Evolutionary conservation across 129 eudicot genomes (phyloP).

Genomic region (Centaurea solstitialis): DNA sequence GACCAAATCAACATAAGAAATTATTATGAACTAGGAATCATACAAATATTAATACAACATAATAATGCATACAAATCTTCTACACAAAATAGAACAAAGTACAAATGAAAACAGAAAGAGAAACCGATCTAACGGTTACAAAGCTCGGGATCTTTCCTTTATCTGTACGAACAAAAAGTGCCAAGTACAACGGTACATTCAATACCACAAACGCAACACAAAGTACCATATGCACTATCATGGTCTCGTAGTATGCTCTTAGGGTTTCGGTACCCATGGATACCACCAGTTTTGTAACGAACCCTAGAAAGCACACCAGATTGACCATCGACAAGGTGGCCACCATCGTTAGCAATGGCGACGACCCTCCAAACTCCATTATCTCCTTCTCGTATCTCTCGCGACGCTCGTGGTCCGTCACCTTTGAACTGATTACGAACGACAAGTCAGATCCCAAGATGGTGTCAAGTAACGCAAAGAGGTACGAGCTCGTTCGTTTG

Average conservation of each 20-base stretch:
- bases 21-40: not conserved
- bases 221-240: slow-evolving; percentile 54
- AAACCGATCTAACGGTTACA: slow-evolving; percentile 41
- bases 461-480: slow-evolving; percentile 66
- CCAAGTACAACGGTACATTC: slow-evolving; percentile 62
- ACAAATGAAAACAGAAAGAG: slow-evolving; percentile 56
- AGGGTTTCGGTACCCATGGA: slow-evolving; percentile 5
- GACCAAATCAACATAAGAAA: too few species aligned
- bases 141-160: slow-evolving; percentile 62
- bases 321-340: slow-evolving; percentile 58
- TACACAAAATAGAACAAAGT: slow-evolving; percentile 39
- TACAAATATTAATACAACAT: not conserved
- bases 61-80: not conserved
- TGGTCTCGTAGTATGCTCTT: slow-evolving; percentile 14
- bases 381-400: slow-evolving; percentile 60
- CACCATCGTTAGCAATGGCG: slow-evolving; percentile 55
- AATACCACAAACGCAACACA: slow-evolving; percentile 56
- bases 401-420: slow-evolving; percentile 45
- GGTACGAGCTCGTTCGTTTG: slow-evolving; percentile 70
- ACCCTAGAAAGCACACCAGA: slow-evolving; percentile 50
- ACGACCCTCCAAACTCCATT: slow-evolving; percentile 74
- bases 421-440: slow-evolving; percentile 63
- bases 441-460: slow-evolving; percentile 46
- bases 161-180: slow-evolving; percentile 63
- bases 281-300: slow-evolving; percentile 8